Evolutionary conservation across 2,329 filamentous ascomycete species (phyloP).

Genomic region (Botrytis cinerea): DNA sequence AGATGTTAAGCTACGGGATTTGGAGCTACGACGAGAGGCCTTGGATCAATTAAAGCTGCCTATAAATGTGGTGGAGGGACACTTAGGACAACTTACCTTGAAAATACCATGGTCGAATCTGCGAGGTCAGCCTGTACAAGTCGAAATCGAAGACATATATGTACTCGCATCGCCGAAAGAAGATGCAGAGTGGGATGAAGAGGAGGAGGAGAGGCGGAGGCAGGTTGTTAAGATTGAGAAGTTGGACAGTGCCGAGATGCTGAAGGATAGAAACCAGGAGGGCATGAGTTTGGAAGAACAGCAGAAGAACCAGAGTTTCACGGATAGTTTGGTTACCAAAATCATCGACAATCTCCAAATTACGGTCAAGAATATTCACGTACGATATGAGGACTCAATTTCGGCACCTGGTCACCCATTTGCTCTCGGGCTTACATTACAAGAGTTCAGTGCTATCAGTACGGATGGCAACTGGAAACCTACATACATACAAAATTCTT

Average conservation of each 20-base stretch:
- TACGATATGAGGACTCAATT: slow-evolving; percentile 97
- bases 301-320: slow-evolving; percentile 97
- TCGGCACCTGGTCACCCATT: slow-evolving; percentile 95
- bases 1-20: slow-evolving; percentile 90
- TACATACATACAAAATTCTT: slow-evolving; percentile 89
- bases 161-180: slow-evolving; percentile 93
- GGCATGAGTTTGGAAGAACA: slow-evolving; percentile 94
- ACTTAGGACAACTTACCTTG: slow-evolving; percentile 87
- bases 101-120: slow-evolving; percentile 98
- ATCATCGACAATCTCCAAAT: slow-evolving; percentile 99
- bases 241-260: slow-evolving; percentile 89
- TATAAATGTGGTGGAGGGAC: slow-evolving; percentile 93
- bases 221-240: slow-evolving; percentile 99
- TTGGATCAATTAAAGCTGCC: slow-evolving; percentile 96
- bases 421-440: slow-evolving; percentile 84
- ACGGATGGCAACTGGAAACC: slow-evolving; percentile 94
- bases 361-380: slow-evolving; percentile 96
- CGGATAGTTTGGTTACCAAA: slow-evolving; percentile 88
- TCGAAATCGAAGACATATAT: slow-evolving; percentile 96
- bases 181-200: slow-evolving; percentile 88
- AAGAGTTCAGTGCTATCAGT: slow-evolving; percentile 96
- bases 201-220: slow-evolving; percentile 83
- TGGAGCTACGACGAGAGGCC: slow-evolving; percentile 90
- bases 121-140: slow-evolving; percentile 87
- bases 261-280: slow-evolving; percentile 90